A percentile compares a stretch with the other conserved stretches of the same genome.
Conservation (phyloP, 2,329 filamentous ascomycete species). For the Colletotrichum spinosum region DNA sequence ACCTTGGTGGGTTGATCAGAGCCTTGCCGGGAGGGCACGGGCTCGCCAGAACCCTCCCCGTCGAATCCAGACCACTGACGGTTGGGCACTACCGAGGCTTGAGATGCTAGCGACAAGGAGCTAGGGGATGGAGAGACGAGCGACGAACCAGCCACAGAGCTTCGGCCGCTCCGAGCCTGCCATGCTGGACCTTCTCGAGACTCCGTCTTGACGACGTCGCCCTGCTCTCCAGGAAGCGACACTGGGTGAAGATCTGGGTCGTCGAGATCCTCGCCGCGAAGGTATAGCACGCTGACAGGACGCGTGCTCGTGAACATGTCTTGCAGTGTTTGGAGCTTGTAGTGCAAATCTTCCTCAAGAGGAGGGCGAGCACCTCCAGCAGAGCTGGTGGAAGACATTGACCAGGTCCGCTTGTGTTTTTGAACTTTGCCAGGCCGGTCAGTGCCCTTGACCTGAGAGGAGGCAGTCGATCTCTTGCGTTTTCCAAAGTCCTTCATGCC, state of each 20-base stretch:
- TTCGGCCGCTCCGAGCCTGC: conserved; percentile 64
- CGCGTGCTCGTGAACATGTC: conserved; percentile 91
- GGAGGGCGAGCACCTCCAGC: conserved; percentile 63
- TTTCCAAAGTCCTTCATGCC: conserved; percentile 76
- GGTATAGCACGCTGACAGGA: conserved; percentile 81
- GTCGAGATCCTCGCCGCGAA: conserved; percentile 81
- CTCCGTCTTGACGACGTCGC: conserved; percentile 68
- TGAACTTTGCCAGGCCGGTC: conserved; percentile 81
- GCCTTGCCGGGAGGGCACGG: conserved; percentile 55
- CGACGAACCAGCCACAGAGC: conserved; percentile 70
- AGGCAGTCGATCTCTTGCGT: conserved; percentile 67
- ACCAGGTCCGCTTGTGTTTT: conserved; percentile 96
- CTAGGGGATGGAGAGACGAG: conserved; percentile 76
- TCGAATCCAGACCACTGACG: conserved; percentile 70
- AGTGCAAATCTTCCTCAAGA: conserved; percentile 80
- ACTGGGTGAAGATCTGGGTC: conserved; percentile 86
- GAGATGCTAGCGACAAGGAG: conserved; percentile 71
- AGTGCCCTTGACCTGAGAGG: conserved; percentile 55
- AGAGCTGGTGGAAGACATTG: conserved; percentile 84
- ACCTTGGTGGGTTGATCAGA: conserved; percentile 66
- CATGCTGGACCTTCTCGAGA: conserved; percentile 61
- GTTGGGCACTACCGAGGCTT: conserved; percentile 53
- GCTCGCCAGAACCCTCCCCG: conserved; percentile 62
- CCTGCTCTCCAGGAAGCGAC: conserved; percentile 74
- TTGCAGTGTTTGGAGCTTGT: conserved; percentile 81